Percentiles rank a stretch among this genome's conserved stretches.
Conservation (phyloP, 495 filamentous ascomycete genomes). For the Durotheca rogersii region DNA sequence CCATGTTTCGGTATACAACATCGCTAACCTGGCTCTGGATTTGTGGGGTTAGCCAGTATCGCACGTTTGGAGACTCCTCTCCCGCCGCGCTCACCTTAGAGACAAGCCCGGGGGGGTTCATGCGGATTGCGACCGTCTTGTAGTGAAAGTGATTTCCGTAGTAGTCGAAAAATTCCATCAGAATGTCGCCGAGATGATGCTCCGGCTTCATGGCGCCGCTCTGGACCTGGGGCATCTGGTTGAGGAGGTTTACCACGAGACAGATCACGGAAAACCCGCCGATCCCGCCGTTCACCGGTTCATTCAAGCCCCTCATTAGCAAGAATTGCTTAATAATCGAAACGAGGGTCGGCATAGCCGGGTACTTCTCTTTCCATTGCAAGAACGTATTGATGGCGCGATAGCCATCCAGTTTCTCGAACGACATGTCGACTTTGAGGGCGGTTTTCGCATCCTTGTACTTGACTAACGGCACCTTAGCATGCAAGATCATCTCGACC, state of each 20-base stretch:
- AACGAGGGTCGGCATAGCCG: constrained; percentile 79
- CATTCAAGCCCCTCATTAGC: constrained; percentile 83
- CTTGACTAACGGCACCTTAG: constrained; percentile 92
- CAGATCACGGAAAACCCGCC: constrained; percentile 94
- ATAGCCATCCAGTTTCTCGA: constrained; percentile 84
- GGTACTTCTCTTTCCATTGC: constrained; percentile 73
- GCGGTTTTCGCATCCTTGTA: constrained; percentile 72
- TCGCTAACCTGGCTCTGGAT: constrained; percentile 36
- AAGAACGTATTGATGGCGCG: constrained; percentile 75
- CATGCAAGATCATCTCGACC: constrained; percentile 65
- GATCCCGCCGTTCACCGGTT: constrained; percentile 86
- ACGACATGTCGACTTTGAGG: constrained; percentile 85
- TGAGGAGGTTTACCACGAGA: constrained; percentile 82
- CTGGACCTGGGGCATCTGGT: constrained; percentile 69
- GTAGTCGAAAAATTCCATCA: constrained; percentile 83
- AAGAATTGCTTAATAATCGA: constrained; percentile 90
- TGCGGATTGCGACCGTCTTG: constrained; percentile 63
- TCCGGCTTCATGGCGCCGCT: constrained; percentile 55
- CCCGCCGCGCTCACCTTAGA: constrained; percentile 63
- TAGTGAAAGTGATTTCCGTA: constrained; percentile 82
- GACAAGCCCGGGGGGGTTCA: constrained; percentile 69
- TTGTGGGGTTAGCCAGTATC: constrained; percentile 23
- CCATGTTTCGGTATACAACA: constrained; percentile 51
- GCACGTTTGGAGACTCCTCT: neutral
- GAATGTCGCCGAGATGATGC: constrained; percentile 70